Base-by-base conservation (phyloP, 306 rosid species). In the Purshia tridentata region DNA sequence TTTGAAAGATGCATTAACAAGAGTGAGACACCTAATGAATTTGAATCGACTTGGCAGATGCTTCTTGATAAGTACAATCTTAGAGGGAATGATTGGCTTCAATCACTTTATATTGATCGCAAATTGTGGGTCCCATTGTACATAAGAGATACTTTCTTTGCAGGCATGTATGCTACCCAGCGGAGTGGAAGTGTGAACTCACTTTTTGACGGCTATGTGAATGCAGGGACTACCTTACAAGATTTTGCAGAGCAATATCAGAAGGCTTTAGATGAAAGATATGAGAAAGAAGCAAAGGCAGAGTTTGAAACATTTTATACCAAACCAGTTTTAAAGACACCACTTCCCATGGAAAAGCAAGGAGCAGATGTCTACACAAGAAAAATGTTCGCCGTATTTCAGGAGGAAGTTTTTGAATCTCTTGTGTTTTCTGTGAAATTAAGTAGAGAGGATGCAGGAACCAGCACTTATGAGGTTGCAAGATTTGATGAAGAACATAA, bases 21-120 rank as follows among this genome's bases (percentile, higher is more conserved):
- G 70, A 77, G 48, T 11, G 70, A 69, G 65, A 60, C 71, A 20
- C 56, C 75, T 23, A 42, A 77, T 61, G 70, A 61, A 52, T 69
- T 77, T 60, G 80, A 77, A 77, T 77, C 56, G 40, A 11, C 65
- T 61, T 77, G 76, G 80, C 49, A 64, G 50, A 42, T 18, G 63
- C 40, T 77, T 62, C 76, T 77, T 51, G 65, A 69, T 42, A 77
- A 77, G 16, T 52, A 77, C 65, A 77, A 70, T 61, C 66, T 77
- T 52, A 62, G 76, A 42, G 80, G 65, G 72, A 62, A 52, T 62
- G 66, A 77, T 51, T 62, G 81, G 76, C 81, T 77, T 52, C 76
- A 77, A 77, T 77, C 72, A 2, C 71, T 77, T 52, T 70, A 53
- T 65, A 54, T 52, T 13, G 72, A 70, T 39, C 13, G 46, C 51